A percentile compares a stretch with the other conserved stretches of the same genome.
Evolutionary conservation across 2,329 filamentous ascomycete genomes (phyloP).

Genomic region (Alternaria sp.): DNA sequence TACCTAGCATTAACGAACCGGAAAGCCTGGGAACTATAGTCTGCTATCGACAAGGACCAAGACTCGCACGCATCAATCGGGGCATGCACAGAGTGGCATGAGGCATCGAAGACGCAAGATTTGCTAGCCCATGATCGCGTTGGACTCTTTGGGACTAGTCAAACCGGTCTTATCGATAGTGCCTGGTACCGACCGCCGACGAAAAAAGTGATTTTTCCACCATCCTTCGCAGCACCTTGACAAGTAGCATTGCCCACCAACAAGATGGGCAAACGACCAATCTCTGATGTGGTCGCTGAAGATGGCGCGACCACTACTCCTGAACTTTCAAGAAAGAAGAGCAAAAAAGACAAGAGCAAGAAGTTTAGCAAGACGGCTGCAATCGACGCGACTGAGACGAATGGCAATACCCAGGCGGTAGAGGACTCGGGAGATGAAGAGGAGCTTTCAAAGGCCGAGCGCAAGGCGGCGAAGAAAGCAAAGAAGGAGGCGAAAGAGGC

Average conservation of each 20-base stretch:
- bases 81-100: not conserved
- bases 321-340: constrained; percentile 51
- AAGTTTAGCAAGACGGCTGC: constrained; percentile 34
- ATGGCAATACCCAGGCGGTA: constrained; percentile 30
- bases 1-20: not conserved
- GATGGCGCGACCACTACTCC: constrained; percentile 32
- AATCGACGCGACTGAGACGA: constrained; percentile 30
- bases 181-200: constrained; percentile 19
- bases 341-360: constrained; percentile 49
- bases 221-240: constrained; percentile 15
- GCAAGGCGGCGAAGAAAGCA: constrained; percentile 54
- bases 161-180: constrained; percentile 32
- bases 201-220: constrained; percentile 28
- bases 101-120: constrained; percentile 13
- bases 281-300: constrained; percentile 42
- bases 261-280: constrained; percentile 51
- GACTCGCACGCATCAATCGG: not conserved
- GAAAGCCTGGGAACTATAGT: not conserved
- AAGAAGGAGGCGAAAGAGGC: constrained; percentile 52
- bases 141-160: constrained; percentile 13
- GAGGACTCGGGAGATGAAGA: constrained; percentile 40
- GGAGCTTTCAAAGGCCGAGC: constrained; percentile 53
- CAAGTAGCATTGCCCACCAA: constrained; percentile 12
- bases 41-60: not conserved
- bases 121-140: constrained; percentile 8